Percentiles rank a stretch among this genome's conserved stretches.
Evolutionary conservation across 2,329 filamentous ascomycete genomes (phyloP).

Genomic region (Macroventuria anomochaeta): DNA sequence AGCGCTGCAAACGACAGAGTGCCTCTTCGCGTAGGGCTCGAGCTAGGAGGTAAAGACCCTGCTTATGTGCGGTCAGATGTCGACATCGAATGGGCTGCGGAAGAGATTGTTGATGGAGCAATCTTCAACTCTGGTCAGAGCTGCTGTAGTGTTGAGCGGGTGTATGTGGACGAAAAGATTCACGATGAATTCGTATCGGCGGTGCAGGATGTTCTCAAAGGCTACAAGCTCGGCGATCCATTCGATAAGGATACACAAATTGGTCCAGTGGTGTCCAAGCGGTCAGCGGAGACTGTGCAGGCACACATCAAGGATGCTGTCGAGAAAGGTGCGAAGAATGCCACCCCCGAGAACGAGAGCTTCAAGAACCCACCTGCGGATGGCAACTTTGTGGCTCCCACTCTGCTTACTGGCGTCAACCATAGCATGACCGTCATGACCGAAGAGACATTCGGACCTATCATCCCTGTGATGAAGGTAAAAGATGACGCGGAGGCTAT

Average conservation of each 20-base stretch:
- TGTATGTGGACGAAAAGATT: slow-evolving; percentile 87
- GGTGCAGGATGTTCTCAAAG: slow-evolving; percentile 75
- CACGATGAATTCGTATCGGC: slow-evolving; percentile 83
- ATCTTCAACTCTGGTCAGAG: slow-evolving; percentile 99
- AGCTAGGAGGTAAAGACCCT: slow-evolving; percentile 93
- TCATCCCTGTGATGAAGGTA: slow-evolving; percentile 90
- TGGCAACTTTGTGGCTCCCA: slow-evolving; percentile 89
- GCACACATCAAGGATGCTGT: slow-evolving; percentile 83
- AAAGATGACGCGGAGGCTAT: slow-evolving; percentile 81
- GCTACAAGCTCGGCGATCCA: slow-evolving; percentile 89
- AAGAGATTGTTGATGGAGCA: slow-evolving; percentile 94
- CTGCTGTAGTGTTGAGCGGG: slow-evolving; percentile 89
- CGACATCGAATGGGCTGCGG: slow-evolving; percentile 87
- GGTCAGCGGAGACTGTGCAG: slow-evolving; percentile 76
- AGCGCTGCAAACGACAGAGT: slow-evolving; percentile 83
- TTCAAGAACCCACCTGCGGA: slow-evolving; percentile 75
- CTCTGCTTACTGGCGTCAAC: slow-evolving; percentile 77
- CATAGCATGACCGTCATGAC: slow-evolving; percentile 89
- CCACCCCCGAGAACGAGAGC: slow-evolving; percentile 80
- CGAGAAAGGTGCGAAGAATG: slow-evolving; percentile 80
- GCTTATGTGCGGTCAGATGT: slow-evolving; percentile 88
- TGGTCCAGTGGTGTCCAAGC: slow-evolving; percentile 85
- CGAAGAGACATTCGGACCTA: slow-evolving; percentile 92
- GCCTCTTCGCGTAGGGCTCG: slow-evolving; percentile 79
- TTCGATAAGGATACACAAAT: slow-evolving; percentile 79